Conservation (phyloP, 139 green algal genomes). For the Deuterostichococcus epilithicus region DNA sequence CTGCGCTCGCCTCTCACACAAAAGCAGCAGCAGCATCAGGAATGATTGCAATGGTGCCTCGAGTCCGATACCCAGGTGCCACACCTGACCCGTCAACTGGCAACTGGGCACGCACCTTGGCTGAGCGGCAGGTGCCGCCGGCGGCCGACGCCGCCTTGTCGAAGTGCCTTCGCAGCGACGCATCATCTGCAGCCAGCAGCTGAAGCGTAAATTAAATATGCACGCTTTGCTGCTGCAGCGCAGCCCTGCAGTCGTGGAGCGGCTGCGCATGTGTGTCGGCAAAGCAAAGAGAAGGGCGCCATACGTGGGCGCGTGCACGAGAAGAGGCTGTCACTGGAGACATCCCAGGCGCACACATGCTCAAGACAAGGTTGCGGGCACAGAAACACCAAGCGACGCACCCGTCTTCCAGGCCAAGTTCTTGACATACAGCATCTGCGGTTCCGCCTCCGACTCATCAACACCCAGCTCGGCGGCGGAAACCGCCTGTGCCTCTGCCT, state of each 20-base stretch:
- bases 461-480: neutral
- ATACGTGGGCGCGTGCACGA: too few species aligned
- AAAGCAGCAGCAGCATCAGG: conserved; percentile 4
- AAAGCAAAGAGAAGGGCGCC: too few species aligned
- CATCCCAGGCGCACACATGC: too few species aligned
- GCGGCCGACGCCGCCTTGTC: conserved; percentile 45
- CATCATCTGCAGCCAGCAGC: neutral
- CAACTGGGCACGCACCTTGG: conserved; percentile 33
- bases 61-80: too few species aligned
- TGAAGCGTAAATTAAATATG: neutral
- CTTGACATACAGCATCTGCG: conserved; percentile 87
- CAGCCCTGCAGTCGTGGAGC: conserved; percentile 35
- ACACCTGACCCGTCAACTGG: too few species aligned
- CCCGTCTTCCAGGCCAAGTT: conserved; percentile 72
- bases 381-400: too few species aligned
- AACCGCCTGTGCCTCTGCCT: conserved; percentile 10
- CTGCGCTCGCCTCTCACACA: neutral
- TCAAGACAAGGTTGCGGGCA: too few species aligned
- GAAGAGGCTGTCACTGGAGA: too few species aligned
- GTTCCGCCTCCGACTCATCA: conserved; percentile 7
- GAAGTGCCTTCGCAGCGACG: conserved; percentile 59
- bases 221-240: neutral
- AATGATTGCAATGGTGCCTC: too few species aligned
- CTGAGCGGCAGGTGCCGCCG: conserved; percentile 52
- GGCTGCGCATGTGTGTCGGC: conserved; percentile 62